Evolutionary conservation across 345 rosid species (phyloP).

Genomic region (Barbarea vulgaris): DNA sequence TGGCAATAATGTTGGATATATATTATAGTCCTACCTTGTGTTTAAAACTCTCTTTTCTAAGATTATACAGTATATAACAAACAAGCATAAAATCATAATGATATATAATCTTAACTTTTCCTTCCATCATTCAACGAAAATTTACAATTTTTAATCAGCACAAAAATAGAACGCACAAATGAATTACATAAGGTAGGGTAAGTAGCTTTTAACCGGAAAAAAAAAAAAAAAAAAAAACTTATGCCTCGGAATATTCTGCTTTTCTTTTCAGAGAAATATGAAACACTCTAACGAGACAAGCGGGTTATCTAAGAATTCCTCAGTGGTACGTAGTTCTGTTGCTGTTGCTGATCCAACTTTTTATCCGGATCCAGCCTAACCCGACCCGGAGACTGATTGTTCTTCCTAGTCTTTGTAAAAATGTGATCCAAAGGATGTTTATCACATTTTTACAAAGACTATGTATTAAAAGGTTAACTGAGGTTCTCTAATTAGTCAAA

Average conservation of each 20-base stretch:
- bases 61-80: too few relatives aligned
- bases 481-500: too few relatives aligned
- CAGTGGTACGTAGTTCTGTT: slow-evolving; percentile 26
- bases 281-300: slow-evolving; percentile 88
- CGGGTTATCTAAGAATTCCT: slow-evolving; percentile 77
- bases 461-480: too few relatives aligned
- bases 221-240: not conserved
- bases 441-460: too few relatives aligned
- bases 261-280: slow-evolving; percentile 66
- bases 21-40: not conserved
- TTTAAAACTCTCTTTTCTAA: too few relatives aligned
- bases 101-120: not conserved
- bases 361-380: slow-evolving; percentile 43
- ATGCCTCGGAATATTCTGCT: not conserved
- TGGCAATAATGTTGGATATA: not conserved
- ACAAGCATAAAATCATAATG: not conserved
- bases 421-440: too few relatives aligned
- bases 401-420: slow-evolving; percentile 49
- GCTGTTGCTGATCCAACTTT: slow-evolving; percentile 27
- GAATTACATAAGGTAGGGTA: slow-evolving; percentile 31
- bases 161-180: not conserved
- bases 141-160: slow-evolving; percentile 20
- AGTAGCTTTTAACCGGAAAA: too few relatives aligned
- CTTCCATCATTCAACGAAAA: slow-evolving; percentile 1
- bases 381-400: slow-evolving; percentile 68